Evolutionary conservation across 2,329 filamentous ascomycete species (phyloP), one percentile per base, ranked within the genome.

Genomic region (Clarireedia monteithiana): DNA sequence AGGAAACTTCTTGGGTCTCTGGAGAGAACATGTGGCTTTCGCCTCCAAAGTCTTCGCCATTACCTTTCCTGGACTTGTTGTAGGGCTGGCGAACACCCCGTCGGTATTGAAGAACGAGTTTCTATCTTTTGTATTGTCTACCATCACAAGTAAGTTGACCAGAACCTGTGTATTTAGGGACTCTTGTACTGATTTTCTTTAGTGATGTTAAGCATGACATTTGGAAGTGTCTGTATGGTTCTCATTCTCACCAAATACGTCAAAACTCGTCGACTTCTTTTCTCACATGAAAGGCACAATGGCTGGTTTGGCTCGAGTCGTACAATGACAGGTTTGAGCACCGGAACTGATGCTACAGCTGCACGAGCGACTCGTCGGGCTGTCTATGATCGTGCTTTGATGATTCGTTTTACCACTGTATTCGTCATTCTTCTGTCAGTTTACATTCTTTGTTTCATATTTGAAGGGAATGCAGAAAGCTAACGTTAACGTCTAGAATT

Each of bases 361-460:
- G 6, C 38, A 34, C 9, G 44, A 24, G n/a, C 27, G 20, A 58
- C 52, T 12, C 62, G 62, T 24, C 56, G 62, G 38, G 70, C 66
- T 26, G 74, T 76, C 9, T 77, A 77, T 59, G 74, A 77, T 59
- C 68, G 66, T 42, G 76, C 74, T 68, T 68, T 77, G 5, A 61
- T 77, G 5, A 66, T 72, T 6, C 72, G 75, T 9, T 77, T 77
- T 59, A 70, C 70, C 1, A 68, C 77, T 12, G 74, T 69, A 2
- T 77, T 77, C 56, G 55, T 72, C 3, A 68, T 74, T 10, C 61
- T 77, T 44, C 66, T 61, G 65, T 68, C 7, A 38, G 30, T 53
- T 20, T 40, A 12, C 24, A 10, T 54, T 10, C n/a, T 9, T 0
- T 4, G 20, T 50, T 60, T 34, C 30, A 34, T 34, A 12, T 34